Base-by-base conservation (phyloP, 352 stramenopile genomes). In the Globisporangium heterothallicum region DNA sequence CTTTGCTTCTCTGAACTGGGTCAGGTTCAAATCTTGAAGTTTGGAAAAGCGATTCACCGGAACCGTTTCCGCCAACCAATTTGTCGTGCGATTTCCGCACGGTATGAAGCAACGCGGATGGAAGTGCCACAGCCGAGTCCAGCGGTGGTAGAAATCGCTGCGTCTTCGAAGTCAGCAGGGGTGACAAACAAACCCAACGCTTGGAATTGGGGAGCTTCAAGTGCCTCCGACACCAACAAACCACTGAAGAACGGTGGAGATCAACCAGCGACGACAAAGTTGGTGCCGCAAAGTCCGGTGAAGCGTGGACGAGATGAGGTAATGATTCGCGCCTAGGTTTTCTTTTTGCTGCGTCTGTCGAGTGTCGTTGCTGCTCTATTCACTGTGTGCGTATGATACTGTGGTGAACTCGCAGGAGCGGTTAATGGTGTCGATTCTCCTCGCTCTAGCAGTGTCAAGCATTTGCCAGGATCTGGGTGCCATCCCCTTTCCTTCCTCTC, bases 1-100 rank as follows among this genome's bases (percentile, higher is more conserved):
- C n/a, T n/a, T n/a, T n/a, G n/a, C n/a, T n/a, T n/a, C n/a, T n/a
- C n/a, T n/a, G n/a, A n/a, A 12, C 4, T 18, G 2, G 2, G 29
- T 6, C 41, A 73, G 68, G 3, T 68, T 24, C 62, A 78, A 51
- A 42, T 71, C 58, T 54, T 70, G 16, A 89, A 78, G 42, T 55
- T 87, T 36, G 74, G 86, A 22, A 87, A 83, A 50, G 42, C 70
- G 30, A 78, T 87, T 22, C 69, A 82, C 48, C 72, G 74, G 9
- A 74, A 53, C 56, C 69, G 80, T 13, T 92, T 76, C 42, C 68
- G 71, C 9, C 66, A 78, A 32, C 59, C 68, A 4, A 48, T 81
- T 16, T 59, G 75, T 21, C 62, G 58, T 19, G 50, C 51, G 3
- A 62, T 81, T 6, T 59, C 62, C 0, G 36, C 32, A 10, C 59